phyloP scores from a whole-genome alignment of 2,329 filamentous ascomycete species.

The Thermothelomyces thermophilus region DNA sequence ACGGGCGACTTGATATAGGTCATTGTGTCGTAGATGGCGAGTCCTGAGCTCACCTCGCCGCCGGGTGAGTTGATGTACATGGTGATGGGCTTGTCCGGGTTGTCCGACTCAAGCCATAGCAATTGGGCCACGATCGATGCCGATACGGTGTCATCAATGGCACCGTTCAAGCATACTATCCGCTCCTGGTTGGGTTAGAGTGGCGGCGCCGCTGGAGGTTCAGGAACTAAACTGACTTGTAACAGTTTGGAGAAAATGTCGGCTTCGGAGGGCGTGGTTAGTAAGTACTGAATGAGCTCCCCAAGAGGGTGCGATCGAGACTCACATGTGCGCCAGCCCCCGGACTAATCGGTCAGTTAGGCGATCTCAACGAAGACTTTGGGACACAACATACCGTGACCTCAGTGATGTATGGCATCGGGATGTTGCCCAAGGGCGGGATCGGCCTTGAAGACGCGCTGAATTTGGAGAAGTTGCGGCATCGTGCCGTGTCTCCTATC shows the following conservation, averaged over 20 bases:
- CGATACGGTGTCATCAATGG: constrained; percentile 82
- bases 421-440: constrained; percentile 36
- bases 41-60: constrained; percentile 78
- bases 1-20: constrained; percentile 90
- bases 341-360: constrained; percentile 48
- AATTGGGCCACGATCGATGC: constrained; percentile 95
- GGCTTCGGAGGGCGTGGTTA: constrained; percentile 40
- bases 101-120: constrained; percentile 95
- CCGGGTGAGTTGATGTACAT: constrained; percentile 98
- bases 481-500: constrained; percentile 31
- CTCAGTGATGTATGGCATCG: constrained; percentile 55
- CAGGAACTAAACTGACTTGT: constrained; percentile 45
- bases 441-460: constrained; percentile 28
- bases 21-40: constrained; percentile 98
- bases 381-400: constrained; percentile 40
- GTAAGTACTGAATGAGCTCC: constrained; percentile 22
- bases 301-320: constrained; percentile 20
- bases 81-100: constrained; percentile 87
- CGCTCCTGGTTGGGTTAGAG: constrained; percentile 56
- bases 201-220: neutral
- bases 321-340: constrained; percentile 72
- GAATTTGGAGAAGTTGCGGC: constrained; percentile 39
- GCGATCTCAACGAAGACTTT: neutral
- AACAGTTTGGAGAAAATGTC: constrained; percentile 77
- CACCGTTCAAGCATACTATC: constrained; percentile 87